A percentile compares a stretch with the other conserved stretches of the same genome.
Conservation (phyloP, 2,329 filamentous ascomycete genomes). For the Colletotrichum sansevieriae region DNA sequence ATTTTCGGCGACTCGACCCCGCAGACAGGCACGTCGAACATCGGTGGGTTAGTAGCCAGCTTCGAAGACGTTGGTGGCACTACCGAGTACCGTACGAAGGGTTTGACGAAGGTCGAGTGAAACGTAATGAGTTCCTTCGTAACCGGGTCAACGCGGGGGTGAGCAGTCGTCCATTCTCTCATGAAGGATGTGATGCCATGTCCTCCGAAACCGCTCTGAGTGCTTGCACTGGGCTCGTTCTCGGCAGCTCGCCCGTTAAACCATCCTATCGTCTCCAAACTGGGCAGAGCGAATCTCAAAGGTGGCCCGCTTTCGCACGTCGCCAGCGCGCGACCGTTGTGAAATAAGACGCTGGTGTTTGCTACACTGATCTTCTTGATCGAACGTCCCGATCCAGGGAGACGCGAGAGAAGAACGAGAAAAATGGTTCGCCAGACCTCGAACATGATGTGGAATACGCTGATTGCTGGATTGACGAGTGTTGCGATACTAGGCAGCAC, state of each 20-base stretch:
- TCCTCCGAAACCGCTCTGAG: conserved; percentile 63
- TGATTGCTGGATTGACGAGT: conserved; percentile 70
- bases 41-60: conserved; percentile 40
- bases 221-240: conserved; percentile 54
- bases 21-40: conserved; percentile 68
- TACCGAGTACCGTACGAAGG: conserved; percentile 76
- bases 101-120: conserved; percentile 74
- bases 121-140: conserved; percentile 77
- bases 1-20: conserved; percentile 75
- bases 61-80: conserved; percentile 43
- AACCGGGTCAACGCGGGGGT: conserved; percentile 74
- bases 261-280: conserved; percentile 78
- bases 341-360: conserved; percentile 76
- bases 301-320: conserved; percentile 80
- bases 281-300: conserved; percentile 73
- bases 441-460: conserved; percentile 62
- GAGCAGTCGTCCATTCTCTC: conserved; percentile 78
- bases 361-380: conserved; percentile 79
- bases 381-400: conserved; percentile 65
- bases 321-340: conserved; percentile 76
- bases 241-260: conserved; percentile 72
- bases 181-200: conserved; percentile 70
- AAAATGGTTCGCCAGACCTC: conserved; percentile 69
- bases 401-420: conserved; percentile 68
- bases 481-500: conserved; percentile 77